Evolutionary conservation across 805 yeast genomes (phyloP).

Genomic region (Saturnispora silvae): DNA sequence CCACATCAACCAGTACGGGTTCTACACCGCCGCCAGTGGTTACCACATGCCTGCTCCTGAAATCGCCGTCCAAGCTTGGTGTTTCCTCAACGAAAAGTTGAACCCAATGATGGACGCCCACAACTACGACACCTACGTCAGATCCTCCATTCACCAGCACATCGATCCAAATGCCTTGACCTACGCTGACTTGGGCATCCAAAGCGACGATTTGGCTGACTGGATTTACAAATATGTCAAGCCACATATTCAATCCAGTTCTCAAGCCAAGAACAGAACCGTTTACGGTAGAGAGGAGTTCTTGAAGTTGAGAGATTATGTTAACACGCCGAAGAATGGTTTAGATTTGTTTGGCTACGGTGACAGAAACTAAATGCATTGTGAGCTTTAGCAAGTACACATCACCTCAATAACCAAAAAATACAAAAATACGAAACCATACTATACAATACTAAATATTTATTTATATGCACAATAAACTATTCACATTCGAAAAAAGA

Average conservation of each 20-base stretch:
- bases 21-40: constrained; percentile 29
- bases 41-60: constrained; percentile 33
- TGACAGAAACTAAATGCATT: constrained; percentile 6
- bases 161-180: constrained; percentile 51
- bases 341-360: constrained; percentile 24
- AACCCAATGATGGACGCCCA: constrained; percentile 31
- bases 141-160: constrained; percentile 58
- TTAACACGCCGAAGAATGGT: constrained; percentile 26
- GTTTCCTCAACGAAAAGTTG: constrained; percentile 31
- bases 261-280: constrained; percentile 29
- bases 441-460: too few relatives aligned
- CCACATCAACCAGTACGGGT: constrained; percentile 27
- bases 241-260: constrained; percentile 26
- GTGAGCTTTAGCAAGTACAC: too few relatives aligned
- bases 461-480: too few relatives aligned
- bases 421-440: too few relatives aligned
- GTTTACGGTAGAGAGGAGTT: constrained; percentile 29
- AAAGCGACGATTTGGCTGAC: constrained; percentile 42
- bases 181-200: constrained; percentile 63
- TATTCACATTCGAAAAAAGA: too few relatives aligned
- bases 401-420: too few relatives aligned
- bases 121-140: constrained; percentile 65
- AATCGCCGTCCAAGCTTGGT: constrained; percentile 21
- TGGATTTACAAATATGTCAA: constrained; percentile 35
- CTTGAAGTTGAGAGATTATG: constrained; percentile 27